Evolutionary conservation across 2,329 filamentous ascomycete genomes (phyloP), one percentile per base, ranked within the genome.

Genomic region (Thelonectria discophora): DNA sequence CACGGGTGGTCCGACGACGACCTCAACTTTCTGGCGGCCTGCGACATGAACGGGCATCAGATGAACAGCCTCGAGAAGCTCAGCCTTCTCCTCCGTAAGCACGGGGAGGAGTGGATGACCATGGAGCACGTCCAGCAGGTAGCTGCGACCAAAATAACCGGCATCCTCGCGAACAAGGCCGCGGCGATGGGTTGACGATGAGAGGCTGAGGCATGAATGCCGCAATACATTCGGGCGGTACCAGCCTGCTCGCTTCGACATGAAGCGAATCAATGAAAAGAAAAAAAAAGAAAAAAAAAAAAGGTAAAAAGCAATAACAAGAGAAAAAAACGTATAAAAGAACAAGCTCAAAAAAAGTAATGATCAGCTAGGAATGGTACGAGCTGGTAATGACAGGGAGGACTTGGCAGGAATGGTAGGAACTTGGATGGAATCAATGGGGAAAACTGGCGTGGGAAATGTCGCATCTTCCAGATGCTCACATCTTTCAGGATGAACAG

Each of bases 41-140:
- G 37, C 27, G 17, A 50, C 10, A 37, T 65, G 3, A 65, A 70
- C 11, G 68, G 68, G 4, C 52, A 63, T 3, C 63, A 71, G 32
- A 71, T 70, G 24, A 64, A 65, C 46, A 66, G 62, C 2, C 46
- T 52, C 0, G 37, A 62, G 18, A 65, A 67, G 45, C 54, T 60
- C 7, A 60, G 64, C 5, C 53, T 21, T 3, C 43, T 62, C 4
- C 24, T 69, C 1, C 62, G 64, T 12, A 20, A 17, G 1, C 54
- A 39, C 13, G 51, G 64, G 17, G 21, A 37, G 0, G 10, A 49
- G 6, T 34, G 43, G 1, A 34, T 65, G 6, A 34, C 18, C 2
- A 11, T 57, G 20, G 40, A 54, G 1, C 56, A 66, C 27, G 13
- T 69, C 12, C 37, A 51, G 12, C 46, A 45, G 1, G 64, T 58